Evolutionary conservation across 2,329 filamentous ascomycete genomes (phyloP).

Genomic region (Sclerotinia glacialis): DNA sequence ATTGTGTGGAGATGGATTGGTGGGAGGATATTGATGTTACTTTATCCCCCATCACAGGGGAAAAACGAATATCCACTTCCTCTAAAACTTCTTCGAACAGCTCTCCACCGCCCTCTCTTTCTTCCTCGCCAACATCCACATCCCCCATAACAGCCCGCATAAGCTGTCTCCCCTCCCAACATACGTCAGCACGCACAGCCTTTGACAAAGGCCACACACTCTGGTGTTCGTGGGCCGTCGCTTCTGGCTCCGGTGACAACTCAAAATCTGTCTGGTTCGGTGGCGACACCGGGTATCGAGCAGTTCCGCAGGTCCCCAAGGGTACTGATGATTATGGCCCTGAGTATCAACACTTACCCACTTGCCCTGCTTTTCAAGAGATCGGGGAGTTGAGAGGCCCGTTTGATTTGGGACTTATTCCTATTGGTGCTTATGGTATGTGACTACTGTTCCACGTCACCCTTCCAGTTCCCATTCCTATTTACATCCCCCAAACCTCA

Average conservation of each 20-base stretch:
- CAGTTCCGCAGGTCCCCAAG: constrained; percentile 63
- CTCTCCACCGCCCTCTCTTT: constrained; percentile 30
- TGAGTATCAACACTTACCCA: constrained; percentile 63
- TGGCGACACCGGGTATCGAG: constrained; percentile 87
- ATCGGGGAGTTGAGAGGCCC: constrained; percentile 78
- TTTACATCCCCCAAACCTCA: background rate
- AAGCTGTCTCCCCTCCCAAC: constrained; percentile 80
- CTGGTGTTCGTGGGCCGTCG: constrained; percentile 84
- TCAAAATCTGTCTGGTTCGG: constrained; percentile 82
- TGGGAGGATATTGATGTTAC: constrained; percentile 81
- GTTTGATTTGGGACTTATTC: constrained; percentile 88
- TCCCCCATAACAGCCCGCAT: constrained; percentile 66
- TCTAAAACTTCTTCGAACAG: constrained; percentile 34
- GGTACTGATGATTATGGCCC: constrained; percentile 68
- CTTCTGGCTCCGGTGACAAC: constrained; percentile 49
- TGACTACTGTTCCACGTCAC: background rate
- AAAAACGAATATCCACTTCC: constrained; percentile 33
- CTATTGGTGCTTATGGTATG: constrained; percentile 76
- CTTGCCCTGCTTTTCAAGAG: constrained; percentile 79
- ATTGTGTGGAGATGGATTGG: constrained; percentile 91
- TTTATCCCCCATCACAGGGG: constrained; percentile 47
- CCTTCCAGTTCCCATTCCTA: background rate
- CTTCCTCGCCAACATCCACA: constrained; percentile 26
- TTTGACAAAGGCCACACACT: constrained; percentile 71
- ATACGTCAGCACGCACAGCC: constrained; percentile 65